Base-by-base conservation (phyloP, 176 grass and related monocot species). In the Lolium rigidum region DNA sequence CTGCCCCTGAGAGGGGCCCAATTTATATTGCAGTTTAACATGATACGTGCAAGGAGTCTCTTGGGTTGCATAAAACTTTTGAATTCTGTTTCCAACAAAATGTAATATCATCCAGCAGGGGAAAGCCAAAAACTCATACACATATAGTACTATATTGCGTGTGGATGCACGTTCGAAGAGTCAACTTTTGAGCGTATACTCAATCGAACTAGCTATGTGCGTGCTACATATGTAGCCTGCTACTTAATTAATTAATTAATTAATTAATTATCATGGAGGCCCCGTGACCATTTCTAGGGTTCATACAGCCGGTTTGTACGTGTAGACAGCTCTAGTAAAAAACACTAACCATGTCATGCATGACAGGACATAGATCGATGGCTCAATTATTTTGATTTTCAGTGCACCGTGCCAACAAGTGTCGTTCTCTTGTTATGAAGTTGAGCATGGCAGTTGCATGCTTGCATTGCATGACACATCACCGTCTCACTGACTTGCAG, bases 271-370 rank as follows among this genome's bases (percentile, higher is more conserved):
- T 61, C 26, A 51, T 70, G 69, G 85, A 84, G 81, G 85, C 76
- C 41, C 85, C 61, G 26, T 69, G 81, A 87, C 89, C 69, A 22
- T 76, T 84, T 84, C 85, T 91, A 91, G 81, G 85, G 76, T 76
- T 84, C 85, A 84, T 68, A 91, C 39, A 21, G 13, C 57, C 20
- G 56, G 2, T 21, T 20, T 59, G 18, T 21, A 8, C 56, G 17
- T 8, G 7, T 10, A 17, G 4, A 54, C 51, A 16, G 20, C 20
- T 21, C 20, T 59, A n/a, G 57, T 21, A 58, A 16, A 6, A 56
- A 6, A 56, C 2, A 57, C 43, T 64, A 76, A 65, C 25, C 57
- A 76, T 69, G 20, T 20, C 5, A 57, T n/a, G 17, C 63, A n/a
- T 24, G 10, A 6, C 17, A 56, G 3, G 13, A 59, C 4, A 57